Conservation (phyloP, 441 rosid species). For the Geranium incanum region DNA sequence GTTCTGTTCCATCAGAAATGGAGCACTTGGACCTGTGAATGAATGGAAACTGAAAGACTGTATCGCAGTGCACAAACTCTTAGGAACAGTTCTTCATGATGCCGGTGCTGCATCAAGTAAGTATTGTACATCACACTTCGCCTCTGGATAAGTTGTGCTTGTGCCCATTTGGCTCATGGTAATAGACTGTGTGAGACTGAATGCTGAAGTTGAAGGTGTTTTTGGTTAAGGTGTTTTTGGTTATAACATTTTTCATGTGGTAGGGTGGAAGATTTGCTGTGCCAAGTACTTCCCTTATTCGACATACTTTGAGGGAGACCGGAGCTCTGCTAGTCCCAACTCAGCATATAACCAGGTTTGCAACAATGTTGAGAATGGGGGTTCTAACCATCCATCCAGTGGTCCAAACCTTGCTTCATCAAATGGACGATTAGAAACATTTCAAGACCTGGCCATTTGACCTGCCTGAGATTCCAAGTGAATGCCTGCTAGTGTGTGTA, state of each 20-base stretch:
- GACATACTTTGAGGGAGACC: slow-evolving; percentile 70
- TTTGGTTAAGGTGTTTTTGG: background rate
- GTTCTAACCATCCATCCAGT: slow-evolving; percentile 31
- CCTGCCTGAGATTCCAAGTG: slow-evolving; percentile 14
- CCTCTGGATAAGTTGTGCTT: background rate
- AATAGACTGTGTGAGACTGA: background rate
- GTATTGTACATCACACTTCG: slow-evolving; percentile 19
- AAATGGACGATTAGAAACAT: slow-evolving; percentile 70
- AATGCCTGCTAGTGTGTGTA: background rate
- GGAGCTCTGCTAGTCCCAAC: slow-evolving; percentile 50
- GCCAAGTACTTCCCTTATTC: slow-evolving; percentile 67
- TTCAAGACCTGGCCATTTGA: slow-evolving; percentile 60
- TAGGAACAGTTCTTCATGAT: slow-evolving; percentile 47
- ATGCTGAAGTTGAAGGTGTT: background rate
- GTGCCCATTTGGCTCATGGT: background rate
- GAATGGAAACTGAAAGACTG: slow-evolving; percentile 92
- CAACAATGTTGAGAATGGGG: slow-evolving; percentile 51
- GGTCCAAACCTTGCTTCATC: slow-evolving; percentile 16
- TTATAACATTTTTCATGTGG: slow-evolving; percentile 2
- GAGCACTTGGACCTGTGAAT: slow-evolving; percentile 50
- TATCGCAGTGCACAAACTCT: slow-evolving; percentile 67
- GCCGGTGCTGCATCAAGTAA: slow-evolving; percentile 76
- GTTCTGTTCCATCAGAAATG: slow-evolving; percentile 36
- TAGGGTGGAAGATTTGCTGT: slow-evolving; percentile 91
- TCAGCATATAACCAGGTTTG: slow-evolving; percentile 38